Base-by-base conservation (phyloP, 805 yeast species). In the Myxozyma neglecta region DNA sequence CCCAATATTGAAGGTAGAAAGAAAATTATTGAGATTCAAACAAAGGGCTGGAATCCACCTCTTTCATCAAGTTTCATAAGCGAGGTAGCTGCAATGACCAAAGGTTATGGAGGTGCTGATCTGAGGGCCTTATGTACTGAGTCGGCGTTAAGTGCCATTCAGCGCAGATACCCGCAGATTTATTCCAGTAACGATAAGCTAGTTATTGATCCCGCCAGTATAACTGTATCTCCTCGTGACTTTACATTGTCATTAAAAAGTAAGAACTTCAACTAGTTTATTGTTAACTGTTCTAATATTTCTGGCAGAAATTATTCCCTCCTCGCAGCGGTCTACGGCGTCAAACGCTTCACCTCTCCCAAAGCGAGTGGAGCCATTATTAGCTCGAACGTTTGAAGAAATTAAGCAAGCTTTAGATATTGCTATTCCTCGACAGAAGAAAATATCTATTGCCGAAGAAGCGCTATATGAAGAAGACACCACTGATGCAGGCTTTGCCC, bases 71-170 rank as follows among this genome's bases (percentile, higher is more conserved):
- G 72, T 6, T 88, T 94, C 66, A 69, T 90, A 9, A 79, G 80
- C 6, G 84, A 85, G 57, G 79, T 94, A 40, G 93, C 97, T 0
- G 79, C 80, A 20, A 75, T 90, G 60, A 93, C 99, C 0, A 93
- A 92, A 72, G 99, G 99, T 0, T 94, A 89, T 71, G 99, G 99
- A 51, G 99, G 99, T 77, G 98, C 99, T 1, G 99, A 94, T 74
- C 77, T 94, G 65, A 79, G 97, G 58, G 97, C 98, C 0, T 77
- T 94, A 36, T 91, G 98, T 73, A 93, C 98, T 0, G 99, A 94
- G 72, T 92, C 97, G 36, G 98, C 98, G 0, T 79, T 94, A 64
- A 86, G 88, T 70, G 87, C 97, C 70, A 93, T 94, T 45, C 97
- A 93, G 75, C 79, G 98, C 66, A 83, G 87, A 50, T 93, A 87